phyloP scores from a whole-genome alignment of 2,329 filamentous ascomycete genomes.

The Niveomyces coronatus region DNA sequence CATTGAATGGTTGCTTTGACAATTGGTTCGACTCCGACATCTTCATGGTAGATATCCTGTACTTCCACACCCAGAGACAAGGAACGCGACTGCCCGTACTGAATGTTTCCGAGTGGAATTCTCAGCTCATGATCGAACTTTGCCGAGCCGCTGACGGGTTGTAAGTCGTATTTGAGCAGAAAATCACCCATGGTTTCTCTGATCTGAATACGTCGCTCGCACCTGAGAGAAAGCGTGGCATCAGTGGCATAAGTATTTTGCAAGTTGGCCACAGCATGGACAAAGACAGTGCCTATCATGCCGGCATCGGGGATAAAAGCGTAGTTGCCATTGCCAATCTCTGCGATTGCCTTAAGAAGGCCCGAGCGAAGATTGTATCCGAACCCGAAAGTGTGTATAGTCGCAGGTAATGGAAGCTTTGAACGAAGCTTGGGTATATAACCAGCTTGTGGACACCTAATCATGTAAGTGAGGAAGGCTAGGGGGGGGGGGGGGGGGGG shows the following conservation, averaged over 20 bases:
- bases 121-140: slow-evolving; percentile 20
- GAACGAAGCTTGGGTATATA: slow-evolving; percentile 43
- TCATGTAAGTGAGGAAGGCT: no score
- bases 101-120: slow-evolving; percentile 40
- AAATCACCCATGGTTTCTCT: slow-evolving; percentile 28
- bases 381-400: slow-evolving; percentile 30
- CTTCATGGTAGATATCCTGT: neutral
- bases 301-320: slow-evolving; percentile 51
- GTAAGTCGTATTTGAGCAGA: slow-evolving; percentile 24
- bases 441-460: slow-evolving; percentile 36
- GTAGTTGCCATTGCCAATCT: slow-evolving; percentile 46
- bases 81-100: slow-evolving; percentile 51
- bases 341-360: slow-evolving; percentile 49
- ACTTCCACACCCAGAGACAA: slow-evolving; percentile 34
- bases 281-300: slow-evolving; percentile 54
- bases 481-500: no score
- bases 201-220: slow-evolving; percentile 26
- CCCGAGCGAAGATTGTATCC: slow-evolving; percentile 29
- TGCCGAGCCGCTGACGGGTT: slow-evolving; percentile 7
- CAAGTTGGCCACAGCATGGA: slow-evolving; percentile 51
- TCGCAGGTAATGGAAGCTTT: slow-evolving; percentile 30
- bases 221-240: slow-evolving; percentile 32
- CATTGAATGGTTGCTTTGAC: slow-evolving; percentile 13
- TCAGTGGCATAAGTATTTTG: slow-evolving; percentile 46
- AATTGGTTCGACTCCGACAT: neutral